Evolutionary conservation across 1,139 yeast species (phyloP).

Genomic region (Scheffersomyces segobiensis): DNA sequence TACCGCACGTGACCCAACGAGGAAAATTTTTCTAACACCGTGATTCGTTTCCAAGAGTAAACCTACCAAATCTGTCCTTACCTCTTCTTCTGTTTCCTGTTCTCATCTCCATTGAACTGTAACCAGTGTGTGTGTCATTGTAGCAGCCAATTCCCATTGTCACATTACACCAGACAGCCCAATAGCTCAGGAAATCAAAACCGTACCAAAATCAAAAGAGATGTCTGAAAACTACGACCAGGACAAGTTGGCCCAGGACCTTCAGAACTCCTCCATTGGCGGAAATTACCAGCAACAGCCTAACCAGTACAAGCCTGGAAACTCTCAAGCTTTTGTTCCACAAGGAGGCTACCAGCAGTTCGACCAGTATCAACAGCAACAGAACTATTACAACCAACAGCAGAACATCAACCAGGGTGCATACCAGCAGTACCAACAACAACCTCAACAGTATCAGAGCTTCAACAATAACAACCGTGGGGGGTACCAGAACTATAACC

Average conservation of each 20-base stretch:
- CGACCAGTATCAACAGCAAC: constrained; percentile 27
- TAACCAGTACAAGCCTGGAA: constrained; percentile 32
- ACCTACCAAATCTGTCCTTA: not conserved
- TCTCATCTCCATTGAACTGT: not conserved
- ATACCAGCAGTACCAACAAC: constrained; percentile 20
- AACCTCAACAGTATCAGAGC: constrained; percentile 13
- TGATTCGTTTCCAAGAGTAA: not conserved
- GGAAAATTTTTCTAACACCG: not conserved
- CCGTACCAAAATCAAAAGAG: not conserved
- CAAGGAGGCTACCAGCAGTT: constrained; percentile 18
- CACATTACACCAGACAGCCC: not conserved
- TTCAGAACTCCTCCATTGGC: constrained; percentile 48
- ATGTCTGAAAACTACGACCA: constrained; percentile 51
- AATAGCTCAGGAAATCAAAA: not conserved
- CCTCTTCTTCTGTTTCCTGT: not conserved
- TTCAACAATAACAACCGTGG: constrained; percentile 15
- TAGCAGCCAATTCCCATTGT: not conserved
- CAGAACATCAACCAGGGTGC: constrained; percentile 5
- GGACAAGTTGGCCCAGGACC: constrained; percentile 56
- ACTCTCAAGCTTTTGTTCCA: constrained; percentile 47
- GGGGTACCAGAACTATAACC: constrained; percentile 17
- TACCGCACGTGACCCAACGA: not conserved
- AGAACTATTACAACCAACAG: constrained; percentile 18
- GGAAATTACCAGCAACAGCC: constrained; percentile 15
- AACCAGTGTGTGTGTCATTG: not conserved